phyloP scores from a whole-genome alignment of 2,329 filamentous ascomycete genomes.

The Botrytis hyacinthi region DNA sequence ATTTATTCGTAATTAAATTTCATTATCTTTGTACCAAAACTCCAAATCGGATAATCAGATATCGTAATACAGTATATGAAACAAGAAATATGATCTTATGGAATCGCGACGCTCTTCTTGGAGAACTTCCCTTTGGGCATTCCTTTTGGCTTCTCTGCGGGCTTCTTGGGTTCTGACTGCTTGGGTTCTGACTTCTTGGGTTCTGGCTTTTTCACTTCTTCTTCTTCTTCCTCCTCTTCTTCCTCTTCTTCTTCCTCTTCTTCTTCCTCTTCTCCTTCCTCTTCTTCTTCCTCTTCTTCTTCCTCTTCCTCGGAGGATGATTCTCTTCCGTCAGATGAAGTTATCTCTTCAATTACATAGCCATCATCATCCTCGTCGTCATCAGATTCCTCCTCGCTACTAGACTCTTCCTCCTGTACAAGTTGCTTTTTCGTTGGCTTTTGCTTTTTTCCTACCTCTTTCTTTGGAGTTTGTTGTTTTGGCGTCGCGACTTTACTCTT shows the following conservation, averaged over 20 bases:
- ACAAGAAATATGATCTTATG: background rate
- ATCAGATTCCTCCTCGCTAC: conserved; percentile 14
- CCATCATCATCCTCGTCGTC: conserved; percentile 9
- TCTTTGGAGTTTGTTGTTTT: background rate
- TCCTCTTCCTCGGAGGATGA: conserved; percentile 4
- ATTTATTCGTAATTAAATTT: background rate
- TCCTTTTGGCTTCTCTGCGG: background rate
- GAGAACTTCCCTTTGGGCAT: background rate
- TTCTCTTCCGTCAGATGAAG: conserved; percentile 11
- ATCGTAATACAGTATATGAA: background rate
- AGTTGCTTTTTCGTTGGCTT: background rate
- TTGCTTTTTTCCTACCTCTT: background rate
- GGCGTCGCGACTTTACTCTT: background rate
- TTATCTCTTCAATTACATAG: conserved; percentile 17
- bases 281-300: background rate
- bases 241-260: background rate
- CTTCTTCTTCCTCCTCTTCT: background rate
- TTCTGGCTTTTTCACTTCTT: conserved; percentile 2
- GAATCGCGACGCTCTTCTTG: conserved; percentile 13
- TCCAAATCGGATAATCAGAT: background rate
- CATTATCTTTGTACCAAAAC: background rate
- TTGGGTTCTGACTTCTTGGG: background rate
- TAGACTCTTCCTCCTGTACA: conserved; percentile 5
- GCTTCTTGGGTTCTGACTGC: background rate
- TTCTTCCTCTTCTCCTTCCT: background rate